These are phyloP conservation scores for Patellifolia procumbens DNA, from an alignment of 179 eudicot genomes.

Conservation along the genomic window DNA sequence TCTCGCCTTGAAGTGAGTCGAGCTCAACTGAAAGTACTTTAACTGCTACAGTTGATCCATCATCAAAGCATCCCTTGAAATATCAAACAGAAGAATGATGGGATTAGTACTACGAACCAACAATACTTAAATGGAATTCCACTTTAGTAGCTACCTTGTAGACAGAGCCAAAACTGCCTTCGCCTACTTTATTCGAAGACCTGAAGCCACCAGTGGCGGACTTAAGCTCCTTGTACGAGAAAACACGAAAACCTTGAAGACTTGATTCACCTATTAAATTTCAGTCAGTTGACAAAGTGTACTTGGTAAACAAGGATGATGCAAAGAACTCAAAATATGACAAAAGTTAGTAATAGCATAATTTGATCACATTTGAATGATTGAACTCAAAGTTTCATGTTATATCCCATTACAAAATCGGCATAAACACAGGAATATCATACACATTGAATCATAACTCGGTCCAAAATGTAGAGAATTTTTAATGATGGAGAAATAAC, in stretches of 20 bases:
- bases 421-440: background rate
- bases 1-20: conserved; percentile 64
- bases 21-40: conserved; percentile 61
- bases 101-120: background rate
- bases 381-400: background rate
- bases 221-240: conserved; percentile 48
- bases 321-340: background rate
- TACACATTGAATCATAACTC: background rate
- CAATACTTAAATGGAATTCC: too few species aligned
- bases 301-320: background rate
- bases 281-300: background rate
- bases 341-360: background rate
- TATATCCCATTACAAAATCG: background rate
- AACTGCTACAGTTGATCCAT: conserved; percentile 55
- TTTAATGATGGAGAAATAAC: background rate
- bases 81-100: background rate
- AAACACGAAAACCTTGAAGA: conserved; percentile 31
- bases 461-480: background rate
- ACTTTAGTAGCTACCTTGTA: too few species aligned
- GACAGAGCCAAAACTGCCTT: conserved; percentile 70
- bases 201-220: conserved; percentile 47
- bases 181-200: conserved; percentile 56
- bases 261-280: conserved; percentile 12
- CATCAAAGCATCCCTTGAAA: conserved; percentile 54
- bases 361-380: background rate